phyloP scores from a whole-genome alignment of 148 eudicot genomes.

The Fagopyrum esculentum region DNA sequence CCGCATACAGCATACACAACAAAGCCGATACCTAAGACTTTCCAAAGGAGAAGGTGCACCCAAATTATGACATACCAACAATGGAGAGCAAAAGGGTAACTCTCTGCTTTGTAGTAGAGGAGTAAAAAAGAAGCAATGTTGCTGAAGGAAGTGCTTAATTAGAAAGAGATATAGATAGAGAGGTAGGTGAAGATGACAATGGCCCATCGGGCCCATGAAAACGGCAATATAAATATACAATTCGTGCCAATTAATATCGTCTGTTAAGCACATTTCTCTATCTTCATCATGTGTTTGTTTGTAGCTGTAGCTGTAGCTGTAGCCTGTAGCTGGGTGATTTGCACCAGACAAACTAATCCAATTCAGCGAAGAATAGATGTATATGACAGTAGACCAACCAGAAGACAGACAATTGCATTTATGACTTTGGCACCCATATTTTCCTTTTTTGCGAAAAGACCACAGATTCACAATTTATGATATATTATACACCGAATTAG shows the following conservation, averaged over 20 bases:
- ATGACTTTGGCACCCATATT: not conserved
- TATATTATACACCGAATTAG: not conserved
- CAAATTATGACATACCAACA: conserved; percentile 20
- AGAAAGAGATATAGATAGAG: conserved; percentile 1
- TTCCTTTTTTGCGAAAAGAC: not conserved
- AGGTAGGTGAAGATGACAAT: conserved; percentile 8
- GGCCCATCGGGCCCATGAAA: not conserved
- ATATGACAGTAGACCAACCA: conserved; percentile 1
- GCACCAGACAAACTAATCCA: not conserved
- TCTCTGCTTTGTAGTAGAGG: not conserved
- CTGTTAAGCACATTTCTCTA: conserved; percentile 1
- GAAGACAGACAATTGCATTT: not conserved
- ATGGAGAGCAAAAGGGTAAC: not conserved
- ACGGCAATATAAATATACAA: not conserved
- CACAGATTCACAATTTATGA: not conserved
- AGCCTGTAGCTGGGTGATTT: not conserved
- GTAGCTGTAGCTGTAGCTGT: not conserved
- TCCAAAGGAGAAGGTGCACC: not conserved
- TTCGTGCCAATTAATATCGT: not conserved
- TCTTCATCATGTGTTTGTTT: not conserved
- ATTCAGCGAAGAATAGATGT: conserved; percentile 1
- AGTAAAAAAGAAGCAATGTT: conserved; percentile 27
- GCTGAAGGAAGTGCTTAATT: conserved; percentile 10
- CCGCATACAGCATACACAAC: not conserved
- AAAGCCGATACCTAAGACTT: conserved; percentile 20